Evolutionary conservation across 2,329 filamentous ascomycete genomes (phyloP).

Genomic region (Pseudocercospora eumusae): DNA sequence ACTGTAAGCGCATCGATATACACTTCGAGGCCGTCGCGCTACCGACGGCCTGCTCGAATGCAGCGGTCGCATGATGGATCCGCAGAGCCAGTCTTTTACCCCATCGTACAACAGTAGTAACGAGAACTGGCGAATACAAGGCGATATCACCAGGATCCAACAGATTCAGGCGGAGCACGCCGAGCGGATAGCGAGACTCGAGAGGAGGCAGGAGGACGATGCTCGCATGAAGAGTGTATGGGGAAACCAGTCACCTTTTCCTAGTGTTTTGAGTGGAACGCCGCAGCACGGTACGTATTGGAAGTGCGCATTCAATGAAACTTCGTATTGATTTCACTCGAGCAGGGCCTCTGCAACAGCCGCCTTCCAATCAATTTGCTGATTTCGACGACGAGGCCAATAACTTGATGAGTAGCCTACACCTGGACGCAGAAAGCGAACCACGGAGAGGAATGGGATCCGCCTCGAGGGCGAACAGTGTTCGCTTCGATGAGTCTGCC

Average conservation of each 20-base stretch:
- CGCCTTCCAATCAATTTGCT: constrained; percentile 81
- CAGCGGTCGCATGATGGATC: constrained; percentile 55
- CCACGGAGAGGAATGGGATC: constrained; percentile 71
- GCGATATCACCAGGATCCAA: constrained; percentile 63
- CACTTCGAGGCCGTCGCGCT: constrained; percentile 19
- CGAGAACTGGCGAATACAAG: constrained; percentile 65
- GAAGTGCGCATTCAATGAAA: background rate
- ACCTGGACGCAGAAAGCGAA: constrained; percentile 84
- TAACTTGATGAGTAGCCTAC: constrained; percentile 75
- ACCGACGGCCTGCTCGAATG: constrained; percentile 28
- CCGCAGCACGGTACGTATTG: constrained; percentile 75
- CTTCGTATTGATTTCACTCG: constrained; percentile 9
- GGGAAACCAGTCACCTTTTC: constrained; percentile 82
- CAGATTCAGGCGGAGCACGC: constrained; percentile 62
- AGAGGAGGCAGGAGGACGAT: constrained; percentile 64
- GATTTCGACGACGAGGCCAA: constrained; percentile 85
- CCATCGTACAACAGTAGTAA: constrained; percentile 50
- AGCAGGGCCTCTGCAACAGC: constrained; percentile 74
- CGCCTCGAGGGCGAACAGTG: constrained; percentile 90
- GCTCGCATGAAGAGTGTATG: constrained; percentile 78
- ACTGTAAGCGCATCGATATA: background rate
- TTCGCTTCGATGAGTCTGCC: constrained; percentile 94
- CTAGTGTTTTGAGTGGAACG: constrained; percentile 77
- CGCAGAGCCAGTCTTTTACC: constrained; percentile 62
- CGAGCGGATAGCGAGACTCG: constrained; percentile 62